Evolutionary conservation across 106 monocot species (phyloP).

Genomic region (Dioscorea dumetorum): DNA sequence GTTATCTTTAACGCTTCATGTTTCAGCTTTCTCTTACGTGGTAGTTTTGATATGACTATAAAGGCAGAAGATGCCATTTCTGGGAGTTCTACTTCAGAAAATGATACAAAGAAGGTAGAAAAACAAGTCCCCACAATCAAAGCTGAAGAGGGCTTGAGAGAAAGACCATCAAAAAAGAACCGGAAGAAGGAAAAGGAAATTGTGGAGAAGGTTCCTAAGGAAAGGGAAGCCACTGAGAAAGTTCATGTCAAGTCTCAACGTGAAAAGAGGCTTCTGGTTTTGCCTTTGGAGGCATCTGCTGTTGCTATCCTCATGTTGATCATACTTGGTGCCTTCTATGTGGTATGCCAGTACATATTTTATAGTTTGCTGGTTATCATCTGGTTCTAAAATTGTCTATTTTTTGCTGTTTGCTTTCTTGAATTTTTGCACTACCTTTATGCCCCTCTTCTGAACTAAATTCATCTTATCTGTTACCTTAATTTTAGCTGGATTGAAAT

Average conservation of each 20-base stretch:
- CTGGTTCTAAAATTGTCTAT: too few relatives aligned
- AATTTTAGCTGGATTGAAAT: too few relatives aligned
- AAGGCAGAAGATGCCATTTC: slow-evolving; percentile 64
- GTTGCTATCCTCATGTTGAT: slow-evolving; percentile 66
- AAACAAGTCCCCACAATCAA: slow-evolving; percentile 27
- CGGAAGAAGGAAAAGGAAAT: slow-evolving; percentile 71
- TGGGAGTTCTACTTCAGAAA: slow-evolving; percentile 33
- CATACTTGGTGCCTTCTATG: slow-evolving; percentile 73
- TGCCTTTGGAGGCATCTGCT: slow-evolving; percentile 76
- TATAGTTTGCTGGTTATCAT: not conserved
- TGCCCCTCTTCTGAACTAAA: too few relatives aligned
- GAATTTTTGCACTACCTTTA: too few relatives aligned
- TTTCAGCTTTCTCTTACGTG: slow-evolving; percentile 9
- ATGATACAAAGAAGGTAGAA: slow-evolving; percentile 29
- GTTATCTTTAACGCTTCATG: slow-evolving; percentile 3
- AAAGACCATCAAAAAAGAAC: slow-evolving; percentile 62
- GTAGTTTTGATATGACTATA: slow-evolving; percentile 15
- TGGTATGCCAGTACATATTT: slow-evolving; percentile 51
- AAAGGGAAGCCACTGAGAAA: slow-evolving; percentile 14
- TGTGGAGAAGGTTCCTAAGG: slow-evolving; percentile 25
- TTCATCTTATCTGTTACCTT: too few relatives aligned
- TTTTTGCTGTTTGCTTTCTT: too few relatives aligned
- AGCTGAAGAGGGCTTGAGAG: slow-evolving; percentile 53
- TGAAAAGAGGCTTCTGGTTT: slow-evolving; percentile 59
- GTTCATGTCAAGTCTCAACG: slow-evolving; percentile 26